Conservation (phyloP, 192 early-diverging fungal genomes). For the Paraglomus brasilianum region DNA sequence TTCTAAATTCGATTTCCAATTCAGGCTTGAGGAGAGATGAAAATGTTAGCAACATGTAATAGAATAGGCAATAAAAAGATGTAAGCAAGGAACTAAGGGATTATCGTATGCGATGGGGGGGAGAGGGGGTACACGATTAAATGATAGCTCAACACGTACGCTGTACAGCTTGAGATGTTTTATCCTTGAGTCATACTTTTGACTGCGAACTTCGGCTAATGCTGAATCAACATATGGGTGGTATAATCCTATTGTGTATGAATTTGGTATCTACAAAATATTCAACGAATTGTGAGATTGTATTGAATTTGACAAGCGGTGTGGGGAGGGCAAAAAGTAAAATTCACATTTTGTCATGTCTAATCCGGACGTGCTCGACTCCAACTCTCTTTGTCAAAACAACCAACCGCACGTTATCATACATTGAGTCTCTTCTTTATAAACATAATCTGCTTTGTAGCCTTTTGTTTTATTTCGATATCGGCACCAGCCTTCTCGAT, state of each 20-base stretch:
- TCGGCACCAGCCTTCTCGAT: not conserved
- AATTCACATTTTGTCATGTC: not conserved
- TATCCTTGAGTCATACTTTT: not conserved
- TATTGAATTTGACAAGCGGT: constrained; percentile 17
- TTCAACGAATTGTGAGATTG: too few species aligned
- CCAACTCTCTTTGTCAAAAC: not conserved
- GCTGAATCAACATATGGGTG: not conserved
- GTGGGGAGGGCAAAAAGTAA: not conserved
- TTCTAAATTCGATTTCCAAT: constrained; percentile 4
- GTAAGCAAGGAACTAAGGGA: too few species aligned
- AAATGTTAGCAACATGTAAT: not conserved
- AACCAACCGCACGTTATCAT: not conserved
- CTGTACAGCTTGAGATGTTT: constrained; percentile 19
- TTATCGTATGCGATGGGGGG: too few species aligned
- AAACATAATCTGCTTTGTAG: not conserved
- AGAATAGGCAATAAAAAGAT: not conserved
- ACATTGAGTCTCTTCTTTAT: constrained; percentile 14
- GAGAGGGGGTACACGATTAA: too few species aligned
- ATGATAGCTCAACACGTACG: not conserved
- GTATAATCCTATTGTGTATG: too few species aligned
- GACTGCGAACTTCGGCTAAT: constrained; percentile 16
- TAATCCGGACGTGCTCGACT: not conserved
- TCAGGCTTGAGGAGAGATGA: constrained; percentile 16
- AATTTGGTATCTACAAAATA: too few species aligned
- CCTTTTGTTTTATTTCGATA: constrained; percentile 14